phyloP scores from a whole-genome alignment of 2,329 filamentous ascomycete genomes.

The Pseudocercospora fijiensis region DNA sequence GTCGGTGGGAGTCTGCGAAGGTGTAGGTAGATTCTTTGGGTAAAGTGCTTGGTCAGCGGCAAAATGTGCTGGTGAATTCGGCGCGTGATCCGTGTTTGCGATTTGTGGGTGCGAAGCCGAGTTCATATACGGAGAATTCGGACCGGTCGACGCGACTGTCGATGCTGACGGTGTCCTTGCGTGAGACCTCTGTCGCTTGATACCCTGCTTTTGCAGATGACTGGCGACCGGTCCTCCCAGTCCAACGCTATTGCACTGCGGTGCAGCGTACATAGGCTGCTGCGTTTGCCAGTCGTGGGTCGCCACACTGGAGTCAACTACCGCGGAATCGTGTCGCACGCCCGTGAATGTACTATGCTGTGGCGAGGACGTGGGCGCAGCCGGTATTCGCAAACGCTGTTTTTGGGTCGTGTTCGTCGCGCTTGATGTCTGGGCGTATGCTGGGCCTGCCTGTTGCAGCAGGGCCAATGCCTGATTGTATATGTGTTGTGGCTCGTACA shows the following conservation, averaged over 20 bases:
- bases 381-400: slow-evolving; percentile 8
- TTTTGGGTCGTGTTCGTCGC: slow-evolving; percentile 2
- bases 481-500: slow-evolving; percentile 14
- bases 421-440: slow-evolving; percentile 1
- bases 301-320: slow-evolving; percentile 17
- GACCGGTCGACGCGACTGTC: slow-evolving; percentile 46
- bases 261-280: slow-evolving; percentile 25
- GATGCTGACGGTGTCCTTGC: slow-evolving; percentile 40
- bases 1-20: slow-evolving; percentile 56
- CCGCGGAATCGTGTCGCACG: slow-evolving; percentile 20
- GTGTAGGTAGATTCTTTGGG: slow-evolving; percentile 56
- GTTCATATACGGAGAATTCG: slow-evolving; percentile 46
- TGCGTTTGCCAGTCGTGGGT: slow-evolving; percentile 22
- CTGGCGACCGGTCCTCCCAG: slow-evolving; percentile 28
- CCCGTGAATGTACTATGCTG: slow-evolving; percentile 6
- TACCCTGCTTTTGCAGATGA: slow-evolving; percentile 19
- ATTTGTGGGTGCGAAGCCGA: slow-evolving; percentile 43
- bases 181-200: slow-evolving; percentile 33
- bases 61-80: slow-evolving; percentile 41
- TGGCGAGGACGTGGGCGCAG: slow-evolving; percentile 10
- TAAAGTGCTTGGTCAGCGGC: slow-evolving; percentile 42
- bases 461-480: slow-evolving; percentile 23
- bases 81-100: slow-evolving; percentile 47
- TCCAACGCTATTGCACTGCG: slow-evolving; percentile 29
- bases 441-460: slow-evolving; percentile 10